Percentiles rank a stretch among this genome's conserved stretches.
Evolutionary conservation across 2,329 filamentous ascomycete species (phyloP).

Genomic region (Penicillium sp.): DNA sequence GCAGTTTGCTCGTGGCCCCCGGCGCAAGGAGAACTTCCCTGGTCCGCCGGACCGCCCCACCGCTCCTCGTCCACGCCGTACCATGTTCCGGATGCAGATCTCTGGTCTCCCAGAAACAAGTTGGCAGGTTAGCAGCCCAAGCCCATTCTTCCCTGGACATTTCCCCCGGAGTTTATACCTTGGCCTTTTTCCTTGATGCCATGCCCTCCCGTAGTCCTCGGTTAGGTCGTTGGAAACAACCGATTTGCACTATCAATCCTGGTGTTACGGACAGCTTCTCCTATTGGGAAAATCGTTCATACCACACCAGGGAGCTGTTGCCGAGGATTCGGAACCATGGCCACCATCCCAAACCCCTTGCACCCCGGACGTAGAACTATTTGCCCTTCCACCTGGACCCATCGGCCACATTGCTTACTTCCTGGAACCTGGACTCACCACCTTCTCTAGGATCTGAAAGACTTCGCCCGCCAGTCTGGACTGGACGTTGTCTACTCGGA

Average conservation of each 20-base stretch:
- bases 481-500: conserved; percentile 98
- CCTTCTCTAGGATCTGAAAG: conserved; percentile 96
- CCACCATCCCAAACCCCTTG: conserved; percentile 12
- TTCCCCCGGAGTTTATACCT: conserved; percentile 17
- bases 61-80: conserved; percentile 82
- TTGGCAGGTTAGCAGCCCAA: conserved; percentile 91
- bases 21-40: conserved; percentile 65
- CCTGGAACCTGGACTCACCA: conserved; percentile 72
- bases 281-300: background rate
- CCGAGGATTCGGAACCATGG: conserved; percentile 10
- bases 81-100: conserved; percentile 95
- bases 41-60: conserved; percentile 62
- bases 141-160: conserved; percentile 30
- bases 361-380: conserved; percentile 21
- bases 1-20: conserved; percentile 91
- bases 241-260: conserved; percentile 5
- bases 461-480: conserved; percentile 95
- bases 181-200: conserved; percentile 16
- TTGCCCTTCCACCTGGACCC: conserved; percentile 10
- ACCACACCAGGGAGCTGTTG: background rate
- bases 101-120: conserved; percentile 98
- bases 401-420: conserved; percentile 19
- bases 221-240: conserved; percentile 10
- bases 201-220: conserved; percentile 13
- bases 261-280: conserved; percentile 3